Evolutionary conservation across 169 alveolate species (phyloP).

Genomic region (Ichthyophthirius multifiliis): DNA sequence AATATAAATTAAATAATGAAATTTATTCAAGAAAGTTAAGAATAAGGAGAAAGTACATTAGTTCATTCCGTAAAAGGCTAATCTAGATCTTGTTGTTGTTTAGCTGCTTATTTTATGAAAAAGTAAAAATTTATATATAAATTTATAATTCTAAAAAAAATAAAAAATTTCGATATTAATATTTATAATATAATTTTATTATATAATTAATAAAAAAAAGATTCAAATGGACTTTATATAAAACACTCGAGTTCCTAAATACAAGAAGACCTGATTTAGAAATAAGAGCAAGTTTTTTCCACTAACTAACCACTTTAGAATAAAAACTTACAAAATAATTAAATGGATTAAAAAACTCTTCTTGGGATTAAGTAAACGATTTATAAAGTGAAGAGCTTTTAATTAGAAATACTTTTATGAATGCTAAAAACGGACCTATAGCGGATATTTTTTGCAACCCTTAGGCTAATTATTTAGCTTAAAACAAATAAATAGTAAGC

Average conservation of each 20-base stretch:
- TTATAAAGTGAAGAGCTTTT: constrained; percentile 71
- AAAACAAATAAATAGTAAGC: neutral
- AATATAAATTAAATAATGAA: constrained; percentile 60
- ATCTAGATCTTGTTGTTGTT: constrained; percentile 75
- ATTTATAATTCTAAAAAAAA: neutral
- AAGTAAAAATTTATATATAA: constrained; percentile 7
- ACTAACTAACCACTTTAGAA: constrained; percentile 69
- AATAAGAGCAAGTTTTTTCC: constrained; percentile 70
- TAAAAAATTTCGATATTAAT: neutral
- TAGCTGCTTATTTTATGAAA: constrained; percentile 81
- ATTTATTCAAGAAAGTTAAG: constrained; percentile 65
- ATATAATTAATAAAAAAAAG: constrained; percentile 2
- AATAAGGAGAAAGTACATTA: constrained; percentile 70
- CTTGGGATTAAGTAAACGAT: constrained; percentile 66
- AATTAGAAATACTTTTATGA: constrained; percentile 74
- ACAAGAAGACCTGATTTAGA: constrained; percentile 81
- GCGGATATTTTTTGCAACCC: constrained; percentile 29
- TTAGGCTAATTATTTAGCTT: neutral
- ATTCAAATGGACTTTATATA: constrained; percentile 77
- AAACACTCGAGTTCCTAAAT: constrained; percentile 75
- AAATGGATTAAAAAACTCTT: constrained; percentile 48
- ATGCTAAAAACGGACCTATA: constrained; percentile 70
- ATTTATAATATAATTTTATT: neutral
- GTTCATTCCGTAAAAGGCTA: constrained; percentile 83
- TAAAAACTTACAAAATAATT: constrained; percentile 45